A percentile compares a stretch with the other conserved stretches of the same genome.
phyloP scores from a whole-genome alignment of 257 asterid species.

The Oldenlandia corymbosa region DNA sequence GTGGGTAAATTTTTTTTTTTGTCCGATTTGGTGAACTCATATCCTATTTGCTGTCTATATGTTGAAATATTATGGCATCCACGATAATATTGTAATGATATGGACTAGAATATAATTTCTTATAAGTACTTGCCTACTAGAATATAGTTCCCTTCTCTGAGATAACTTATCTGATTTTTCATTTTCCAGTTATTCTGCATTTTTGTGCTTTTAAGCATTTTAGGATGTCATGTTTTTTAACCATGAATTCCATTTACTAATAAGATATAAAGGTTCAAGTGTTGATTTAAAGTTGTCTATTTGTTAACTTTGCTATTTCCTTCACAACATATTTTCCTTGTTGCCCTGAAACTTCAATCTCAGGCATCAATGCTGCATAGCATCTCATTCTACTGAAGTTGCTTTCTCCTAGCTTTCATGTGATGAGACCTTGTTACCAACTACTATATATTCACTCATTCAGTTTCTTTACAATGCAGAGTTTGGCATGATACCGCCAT shows the following conservation, averaged over 20 bases:
- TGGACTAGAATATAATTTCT: too few species aligned
- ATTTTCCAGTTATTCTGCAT: too few species aligned
- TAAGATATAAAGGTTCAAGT: too few species aligned
- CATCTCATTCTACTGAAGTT: background rate
- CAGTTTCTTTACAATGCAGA: conserved; percentile 31
- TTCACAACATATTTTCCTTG: background rate
- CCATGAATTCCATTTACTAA: background rate
- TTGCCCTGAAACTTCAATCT: background rate
- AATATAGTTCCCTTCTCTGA: too few species aligned
- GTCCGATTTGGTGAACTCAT: background rate
- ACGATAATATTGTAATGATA: background rate
- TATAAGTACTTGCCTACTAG: too few species aligned
- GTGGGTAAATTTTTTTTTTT: conserved; percentile 26
- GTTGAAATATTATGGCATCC: background rate
- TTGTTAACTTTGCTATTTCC: background rate
- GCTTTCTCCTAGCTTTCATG: conserved; percentile 1
- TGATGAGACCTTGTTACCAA: background rate
- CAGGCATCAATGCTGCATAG: too few species aligned
- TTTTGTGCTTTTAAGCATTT: too few species aligned
- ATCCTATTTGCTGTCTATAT: background rate
- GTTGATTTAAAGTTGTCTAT: too few species aligned
- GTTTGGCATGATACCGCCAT: conserved; percentile 99
- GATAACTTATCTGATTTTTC: background rate
- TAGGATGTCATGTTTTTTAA: too few species aligned
- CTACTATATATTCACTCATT: background rate